Conservation (phyloP, 1,284 basidiomycete genomes). For the Athelia sp. region DNA sequence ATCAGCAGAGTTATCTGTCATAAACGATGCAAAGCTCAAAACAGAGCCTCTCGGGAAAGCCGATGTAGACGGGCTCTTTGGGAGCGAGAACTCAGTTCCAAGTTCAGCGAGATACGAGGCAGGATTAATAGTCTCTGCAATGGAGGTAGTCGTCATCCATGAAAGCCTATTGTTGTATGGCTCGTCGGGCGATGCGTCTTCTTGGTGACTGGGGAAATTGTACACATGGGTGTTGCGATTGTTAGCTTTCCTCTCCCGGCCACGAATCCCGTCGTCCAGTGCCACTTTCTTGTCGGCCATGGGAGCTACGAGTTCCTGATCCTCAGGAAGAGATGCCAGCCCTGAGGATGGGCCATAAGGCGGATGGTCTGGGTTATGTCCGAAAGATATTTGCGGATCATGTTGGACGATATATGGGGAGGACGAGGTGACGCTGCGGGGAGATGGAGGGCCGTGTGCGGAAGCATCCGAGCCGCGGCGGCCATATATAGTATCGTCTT, state of each 20-base stretch:
- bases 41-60: conserved; percentile 31
- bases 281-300: background rate
- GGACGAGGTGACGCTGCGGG: conserved; percentile 14
- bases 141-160: conserved; percentile 39
- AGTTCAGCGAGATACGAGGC: conserved; percentile 21
- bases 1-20: conserved; percentile 18
- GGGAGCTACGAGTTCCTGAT: conserved; percentile 27
- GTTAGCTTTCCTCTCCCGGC: background rate
- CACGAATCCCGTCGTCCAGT: background rate
- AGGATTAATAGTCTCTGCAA: conserved; percentile 11
- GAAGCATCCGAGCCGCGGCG: conserved; percentile 31
- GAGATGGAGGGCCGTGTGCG: conserved; percentile 19
- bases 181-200: too few relatives aligned
- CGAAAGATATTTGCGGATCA: conserved; percentile 38
- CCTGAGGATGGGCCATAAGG: conserved; percentile 16
- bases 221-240: background rate
- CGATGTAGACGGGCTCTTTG: background rate
- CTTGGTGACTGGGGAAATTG: conserved; percentile 7
- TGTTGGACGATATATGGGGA: conserved; percentile 27
- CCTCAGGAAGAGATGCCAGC: conserved; percentile 49
- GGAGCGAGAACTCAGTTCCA: conserved; percentile 12
- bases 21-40: conserved; percentile 40
- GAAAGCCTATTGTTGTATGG: conserved; percentile 25
- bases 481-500: conserved; percentile 19
- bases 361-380: conserved; percentile 39